These are phyloP conservation scores for Pichia sp. DNA, from an alignment of 1,139 yeast genomes.

Conservation along the genomic window DNA sequence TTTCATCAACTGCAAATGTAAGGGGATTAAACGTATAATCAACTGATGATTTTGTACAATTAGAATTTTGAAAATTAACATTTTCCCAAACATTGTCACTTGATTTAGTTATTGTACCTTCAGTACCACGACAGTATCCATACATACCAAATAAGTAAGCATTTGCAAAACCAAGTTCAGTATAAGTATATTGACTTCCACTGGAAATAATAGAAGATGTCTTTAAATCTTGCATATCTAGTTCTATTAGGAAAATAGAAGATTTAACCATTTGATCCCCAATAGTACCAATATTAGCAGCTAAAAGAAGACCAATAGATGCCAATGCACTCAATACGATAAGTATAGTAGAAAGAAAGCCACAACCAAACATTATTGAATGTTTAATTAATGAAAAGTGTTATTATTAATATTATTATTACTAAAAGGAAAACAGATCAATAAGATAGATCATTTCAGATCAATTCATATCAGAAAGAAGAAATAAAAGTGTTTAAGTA, in stretches of 20 bases:
- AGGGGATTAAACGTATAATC: conserved; percentile 51
- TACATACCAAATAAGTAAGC: conserved; percentile 62
- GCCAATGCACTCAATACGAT: conserved; percentile 10
- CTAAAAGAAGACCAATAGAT: conserved; percentile 13
- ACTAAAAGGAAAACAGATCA: neutral
- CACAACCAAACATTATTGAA: conserved; percentile 7
- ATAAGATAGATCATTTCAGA: neutral
- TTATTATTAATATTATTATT: neutral
- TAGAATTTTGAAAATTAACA: conserved; percentile 40
- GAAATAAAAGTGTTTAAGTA: no score
- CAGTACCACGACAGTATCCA: conserved; percentile 66
- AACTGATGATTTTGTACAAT: conserved; percentile 48
- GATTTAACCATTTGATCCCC: conserved; percentile 31
- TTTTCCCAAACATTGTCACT: conserved; percentile 11
- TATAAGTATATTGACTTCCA: conserved; percentile 12
- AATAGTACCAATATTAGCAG: conserved; percentile 18
- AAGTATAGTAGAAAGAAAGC: conserved; percentile 5
- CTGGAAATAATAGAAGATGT: conserved; percentile 18
- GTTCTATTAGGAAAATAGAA: conserved; percentile 36
- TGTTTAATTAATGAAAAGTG: neutral
- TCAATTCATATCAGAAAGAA: neutral
- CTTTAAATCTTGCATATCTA: conserved; percentile 33
- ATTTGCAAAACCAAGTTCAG: conserved; percentile 48
- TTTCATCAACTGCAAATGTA: conserved; percentile 38
- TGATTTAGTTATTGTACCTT: conserved; percentile 20